Percentiles rank a stretch among this genome's conserved stretches.
Conservation (phyloP, 2,329 filamentous ascomycete species). For the Blumeriella jaapii region DNA sequence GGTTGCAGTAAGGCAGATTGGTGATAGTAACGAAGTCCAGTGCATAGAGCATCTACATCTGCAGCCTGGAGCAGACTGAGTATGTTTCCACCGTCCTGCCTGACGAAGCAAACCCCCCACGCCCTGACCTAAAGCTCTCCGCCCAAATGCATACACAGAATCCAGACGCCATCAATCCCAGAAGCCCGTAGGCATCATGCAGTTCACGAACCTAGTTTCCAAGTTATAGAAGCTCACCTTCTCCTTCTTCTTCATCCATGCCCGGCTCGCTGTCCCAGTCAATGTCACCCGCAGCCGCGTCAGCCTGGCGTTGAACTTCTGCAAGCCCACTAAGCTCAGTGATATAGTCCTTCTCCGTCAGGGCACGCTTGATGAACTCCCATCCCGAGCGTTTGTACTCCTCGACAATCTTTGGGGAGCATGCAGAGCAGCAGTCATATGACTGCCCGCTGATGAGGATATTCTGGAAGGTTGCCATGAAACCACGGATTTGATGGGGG, state of each 20-base stretch:
- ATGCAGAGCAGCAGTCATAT: slow-evolving; percentile 74
- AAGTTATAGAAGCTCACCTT: slow-evolving; percentile 23
- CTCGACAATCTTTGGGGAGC: slow-evolving; percentile 56
- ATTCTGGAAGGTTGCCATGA: slow-evolving; percentile 62
- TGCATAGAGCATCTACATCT: too few relatives aligned
- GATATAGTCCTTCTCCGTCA: slow-evolving; percentile 68
- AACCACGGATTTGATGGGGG: slow-evolving; percentile 72
- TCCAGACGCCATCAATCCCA: neutral
- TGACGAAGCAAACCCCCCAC: neutral
- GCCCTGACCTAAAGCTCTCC: neutral
- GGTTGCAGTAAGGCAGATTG: too few relatives aligned
- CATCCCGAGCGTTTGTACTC: slow-evolving; percentile 59
- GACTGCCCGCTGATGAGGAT: slow-evolving; percentile 61
- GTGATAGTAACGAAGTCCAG: too few relatives aligned
- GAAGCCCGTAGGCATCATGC: too few relatives aligned
- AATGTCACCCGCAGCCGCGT: slow-evolving; percentile 37
- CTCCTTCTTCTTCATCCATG: slow-evolving; percentile 42
- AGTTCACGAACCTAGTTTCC: neutral
- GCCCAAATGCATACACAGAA: neutral
- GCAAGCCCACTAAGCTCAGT: slow-evolving; percentile 64
- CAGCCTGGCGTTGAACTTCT: slow-evolving; percentile 54
- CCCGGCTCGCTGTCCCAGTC: slow-evolving; percentile 50
- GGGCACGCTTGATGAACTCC: slow-evolving; percentile 64
- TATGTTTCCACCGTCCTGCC: too few relatives aligned
- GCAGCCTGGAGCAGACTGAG: too few relatives aligned